Conservation (phyloP, 106 monocot genomes). For the Triglochin maritima region DNA sequence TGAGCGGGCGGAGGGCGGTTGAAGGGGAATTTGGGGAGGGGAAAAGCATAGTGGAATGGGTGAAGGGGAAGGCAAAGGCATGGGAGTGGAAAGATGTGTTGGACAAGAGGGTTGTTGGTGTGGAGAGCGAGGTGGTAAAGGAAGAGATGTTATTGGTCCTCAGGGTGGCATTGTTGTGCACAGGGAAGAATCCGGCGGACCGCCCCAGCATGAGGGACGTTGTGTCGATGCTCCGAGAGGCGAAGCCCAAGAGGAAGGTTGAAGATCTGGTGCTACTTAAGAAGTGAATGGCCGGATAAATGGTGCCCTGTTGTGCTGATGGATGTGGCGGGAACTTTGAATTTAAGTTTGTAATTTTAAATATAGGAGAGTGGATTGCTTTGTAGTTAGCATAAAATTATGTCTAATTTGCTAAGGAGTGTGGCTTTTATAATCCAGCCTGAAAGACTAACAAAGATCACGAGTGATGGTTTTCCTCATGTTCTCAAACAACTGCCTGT, state of each 20-base stretch:
- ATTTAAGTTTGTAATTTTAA: background rate
- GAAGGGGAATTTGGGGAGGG: constrained; percentile 80
- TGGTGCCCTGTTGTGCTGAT: background rate
- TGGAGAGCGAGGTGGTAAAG: constrained; percentile 30
- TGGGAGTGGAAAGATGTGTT: constrained; percentile 32
- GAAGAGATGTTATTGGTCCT: constrained; percentile 78
- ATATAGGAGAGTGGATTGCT: too few relatives aligned
- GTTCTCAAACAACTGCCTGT: too few relatives aligned
- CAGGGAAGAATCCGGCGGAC: constrained; percentile 48
- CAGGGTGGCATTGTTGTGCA: constrained; percentile 68
- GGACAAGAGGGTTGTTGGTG: constrained; percentile 12
- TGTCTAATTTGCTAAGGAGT: too few relatives aligned
- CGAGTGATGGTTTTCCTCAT: too few relatives aligned
- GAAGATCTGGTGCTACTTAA: background rate
- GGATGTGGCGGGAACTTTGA: background rate
- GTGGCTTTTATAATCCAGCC: too few relatives aligned
- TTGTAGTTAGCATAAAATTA: too few relatives aligned
- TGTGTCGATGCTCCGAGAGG: constrained; percentile 65
- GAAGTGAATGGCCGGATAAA: background rate
- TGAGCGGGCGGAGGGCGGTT: constrained; percentile 64
- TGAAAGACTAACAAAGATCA: too few relatives aligned
- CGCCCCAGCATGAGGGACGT: constrained; percentile 88
- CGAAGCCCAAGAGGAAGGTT: constrained; percentile 29
- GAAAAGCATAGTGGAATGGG: constrained; percentile 77
- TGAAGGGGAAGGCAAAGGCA: constrained; percentile 25